Evolutionary conservation across 805 yeast species (phyloP), one percentile per base, ranked within the genome.

Genomic region (Candida dendrica): DNA sequence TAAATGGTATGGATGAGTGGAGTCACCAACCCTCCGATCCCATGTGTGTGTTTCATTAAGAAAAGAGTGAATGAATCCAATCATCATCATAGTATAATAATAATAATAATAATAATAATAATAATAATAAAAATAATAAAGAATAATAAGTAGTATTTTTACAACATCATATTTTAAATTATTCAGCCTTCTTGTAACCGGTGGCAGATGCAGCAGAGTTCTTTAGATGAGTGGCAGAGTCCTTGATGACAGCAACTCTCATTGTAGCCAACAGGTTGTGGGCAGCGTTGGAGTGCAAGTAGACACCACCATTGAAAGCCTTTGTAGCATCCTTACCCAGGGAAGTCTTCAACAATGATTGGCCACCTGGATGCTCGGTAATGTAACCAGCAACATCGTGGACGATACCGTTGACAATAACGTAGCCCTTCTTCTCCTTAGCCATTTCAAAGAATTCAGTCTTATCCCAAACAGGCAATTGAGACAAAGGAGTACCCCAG

Each of bases 301-400:
- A 85, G 26, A 85, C 93, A 58, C 87, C 90, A 59, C 95, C 95
- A 58, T 82, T 81, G 71, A 85, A 85, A 1, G 90, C 93, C 58
- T 74, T 75, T 13, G 91, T 81, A 22, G 91, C 91, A 61, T 85
- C 93, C 60, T 83, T 84, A 54, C 91, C 90, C 46, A 75, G 65
- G 2, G 90, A 79, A 29, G 89, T 79, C 52, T 75, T 72, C 38
- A 85, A 64, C 47, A 85, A 66, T 37, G 87, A 80, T 58, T 75
- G 79, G 51, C 95, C 95, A 73, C 95, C 95, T 49, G 95, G 95
- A 59, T 85, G 95, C 56, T 81, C 86, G 44, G 75, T 71, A 50
- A 83, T 72, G 60, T 83, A 84, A 14, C 66, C 64, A 46, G 82
- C 65, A 49, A 83, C 85, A 55, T 84, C 83, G 63, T 85, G 93